Evolutionary conservation across 2,329 filamentous ascomycete genomes (phyloP).

Genomic region (Penicillium sp.): DNA sequence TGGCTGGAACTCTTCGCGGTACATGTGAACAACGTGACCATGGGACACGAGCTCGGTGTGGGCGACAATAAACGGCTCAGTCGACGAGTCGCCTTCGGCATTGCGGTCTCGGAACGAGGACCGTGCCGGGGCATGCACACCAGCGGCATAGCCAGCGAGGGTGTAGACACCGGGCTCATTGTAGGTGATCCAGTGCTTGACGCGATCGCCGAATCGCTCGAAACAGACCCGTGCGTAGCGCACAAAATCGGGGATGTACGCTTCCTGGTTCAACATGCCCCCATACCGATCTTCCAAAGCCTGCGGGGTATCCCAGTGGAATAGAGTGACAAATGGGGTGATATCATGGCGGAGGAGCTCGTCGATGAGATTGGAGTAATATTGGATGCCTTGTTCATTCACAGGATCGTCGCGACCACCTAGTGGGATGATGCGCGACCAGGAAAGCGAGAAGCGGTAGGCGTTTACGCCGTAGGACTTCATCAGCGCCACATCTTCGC

Average conservation of each 20-base stretch:
- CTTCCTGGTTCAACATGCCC: constrained; percentile 71
- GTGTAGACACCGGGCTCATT: constrained; percentile 82
- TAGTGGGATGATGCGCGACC: constrained; percentile 73
- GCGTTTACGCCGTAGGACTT: constrained; percentile 70
- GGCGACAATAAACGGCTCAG: constrained; percentile 75
- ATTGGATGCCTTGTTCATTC: constrained; percentile 73
- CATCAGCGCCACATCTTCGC: constrained; percentile 71
- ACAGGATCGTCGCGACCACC: constrained; percentile 74
- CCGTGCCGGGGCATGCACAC: constrained; percentile 73
- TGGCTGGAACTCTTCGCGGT: constrained; percentile 74
- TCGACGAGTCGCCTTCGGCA: constrained; percentile 69
- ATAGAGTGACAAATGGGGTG: constrained; percentile 74
- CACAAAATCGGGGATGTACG: constrained; percentile 76
- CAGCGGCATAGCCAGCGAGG: constrained; percentile 73
- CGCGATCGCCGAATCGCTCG: constrained; percentile 67
- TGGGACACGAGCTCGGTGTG: constrained; percentile 78
- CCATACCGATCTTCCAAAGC: constrained; percentile 74
- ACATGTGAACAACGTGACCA: constrained; percentile 71
- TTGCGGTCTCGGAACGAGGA: constrained; percentile 71
- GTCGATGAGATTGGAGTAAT: constrained; percentile 74
- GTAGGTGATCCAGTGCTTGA: constrained; percentile 83
- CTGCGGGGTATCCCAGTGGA: constrained; percentile 81
- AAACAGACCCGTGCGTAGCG: constrained; percentile 76
- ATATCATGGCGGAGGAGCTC: constrained; percentile 73
- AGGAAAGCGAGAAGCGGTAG: constrained; percentile 80